Evolutionary conservation across 176 grass and related monocot species (phyloP).

Genomic region (Puccinellia tenuiflora): DNA sequence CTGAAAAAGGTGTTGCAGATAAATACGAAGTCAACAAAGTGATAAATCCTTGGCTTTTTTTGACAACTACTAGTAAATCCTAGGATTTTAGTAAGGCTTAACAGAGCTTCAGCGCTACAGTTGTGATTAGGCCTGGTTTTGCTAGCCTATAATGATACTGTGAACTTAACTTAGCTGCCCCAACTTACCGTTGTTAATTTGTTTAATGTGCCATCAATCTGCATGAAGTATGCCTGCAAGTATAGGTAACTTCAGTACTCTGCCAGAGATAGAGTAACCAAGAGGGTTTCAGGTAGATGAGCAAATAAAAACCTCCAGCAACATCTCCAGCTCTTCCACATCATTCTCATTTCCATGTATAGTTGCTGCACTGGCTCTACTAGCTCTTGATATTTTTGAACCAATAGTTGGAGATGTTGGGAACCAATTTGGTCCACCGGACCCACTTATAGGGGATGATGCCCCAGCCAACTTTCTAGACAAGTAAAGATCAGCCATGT

Average conservation of each 20-base stretch:
- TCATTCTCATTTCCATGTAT: conserved; percentile 99
- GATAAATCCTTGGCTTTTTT: background rate
- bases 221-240: conserved; percentile 99
- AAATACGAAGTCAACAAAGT: conserved; percentile 23
- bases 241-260: conserved; percentile 26
- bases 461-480: conserved; percentile 90
- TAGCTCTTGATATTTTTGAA: conserved; percentile 94
- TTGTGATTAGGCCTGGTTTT: background rate
- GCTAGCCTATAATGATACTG: background rate
- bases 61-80: background rate
- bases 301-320: conserved; percentile 64
- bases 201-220: conserved; percentile 97
- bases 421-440: conserved; percentile 77
- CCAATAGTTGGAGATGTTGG: conserved; percentile 86
- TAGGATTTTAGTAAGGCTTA: background rate
- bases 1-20: conserved; percentile 48
- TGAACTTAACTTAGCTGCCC: conserved; percentile 3
- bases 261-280: background rate
- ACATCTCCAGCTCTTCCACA: conserved; percentile 99
- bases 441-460: conserved; percentile 76
- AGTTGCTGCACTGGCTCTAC: conserved; percentile 83
- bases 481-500: conserved; percentile 99
- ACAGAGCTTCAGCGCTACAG: background rate
- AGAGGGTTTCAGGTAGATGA: conserved; percentile 1
- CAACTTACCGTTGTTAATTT: conserved; percentile 91